phyloP scores from a whole-genome alignment of 2,329 filamentous ascomycete species.

The Coniochaeta ligniaria region DNA sequence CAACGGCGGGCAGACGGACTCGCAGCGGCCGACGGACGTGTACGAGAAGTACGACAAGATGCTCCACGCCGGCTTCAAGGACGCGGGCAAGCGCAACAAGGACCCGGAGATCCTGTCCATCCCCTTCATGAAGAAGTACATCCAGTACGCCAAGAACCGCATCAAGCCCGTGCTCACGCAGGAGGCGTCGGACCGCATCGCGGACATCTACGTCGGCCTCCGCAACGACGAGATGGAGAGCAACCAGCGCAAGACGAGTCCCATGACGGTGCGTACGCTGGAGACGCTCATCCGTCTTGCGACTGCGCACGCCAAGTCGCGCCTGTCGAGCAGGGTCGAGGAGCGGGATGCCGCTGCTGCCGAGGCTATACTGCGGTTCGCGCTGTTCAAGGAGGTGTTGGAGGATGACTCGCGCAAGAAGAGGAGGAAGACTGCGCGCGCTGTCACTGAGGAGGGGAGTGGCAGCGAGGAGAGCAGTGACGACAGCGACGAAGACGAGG shows the following conservation, averaged over 20 bases:
- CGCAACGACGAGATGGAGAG: conserved; percentile 94
- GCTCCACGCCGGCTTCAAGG: conserved; percentile 84
- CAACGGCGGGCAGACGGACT: conserved; percentile 65
- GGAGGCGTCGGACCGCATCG: conserved; percentile 85
- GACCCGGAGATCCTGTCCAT: conserved; percentile 88
- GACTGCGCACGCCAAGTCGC: conserved; percentile 89
- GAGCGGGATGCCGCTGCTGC: conserved; percentile 83
- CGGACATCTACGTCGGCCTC: conserved; percentile 82
- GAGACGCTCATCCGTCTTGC: conserved; percentile 98
- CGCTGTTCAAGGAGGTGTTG: conserved; percentile 93
- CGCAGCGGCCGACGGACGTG: conserved; percentile 74
- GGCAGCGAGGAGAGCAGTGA: conserved; percentile 48
- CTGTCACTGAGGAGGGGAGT: conserved; percentile 40
- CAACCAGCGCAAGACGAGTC: conserved; percentile 87
- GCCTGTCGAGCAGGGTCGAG: conserved; percentile 81
- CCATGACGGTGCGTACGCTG: conserved; percentile 92
- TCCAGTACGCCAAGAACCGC: conserved; percentile 92
- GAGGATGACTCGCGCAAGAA: conserved; percentile 74
- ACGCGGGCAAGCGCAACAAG: conserved; percentile 67
- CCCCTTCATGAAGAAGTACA: conserved; percentile 98
- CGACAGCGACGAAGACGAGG: conserved; percentile 50
- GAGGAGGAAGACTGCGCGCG: conserved; percentile 61
- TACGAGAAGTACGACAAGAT: conserved; percentile 96
- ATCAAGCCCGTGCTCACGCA: conserved; percentile 87
- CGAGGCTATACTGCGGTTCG: conserved; percentile 85